Evolutionary conservation across 2,329 filamentous ascomycete species (phyloP).

Genomic region (Calonectria pseudoturangicola): DNA sequence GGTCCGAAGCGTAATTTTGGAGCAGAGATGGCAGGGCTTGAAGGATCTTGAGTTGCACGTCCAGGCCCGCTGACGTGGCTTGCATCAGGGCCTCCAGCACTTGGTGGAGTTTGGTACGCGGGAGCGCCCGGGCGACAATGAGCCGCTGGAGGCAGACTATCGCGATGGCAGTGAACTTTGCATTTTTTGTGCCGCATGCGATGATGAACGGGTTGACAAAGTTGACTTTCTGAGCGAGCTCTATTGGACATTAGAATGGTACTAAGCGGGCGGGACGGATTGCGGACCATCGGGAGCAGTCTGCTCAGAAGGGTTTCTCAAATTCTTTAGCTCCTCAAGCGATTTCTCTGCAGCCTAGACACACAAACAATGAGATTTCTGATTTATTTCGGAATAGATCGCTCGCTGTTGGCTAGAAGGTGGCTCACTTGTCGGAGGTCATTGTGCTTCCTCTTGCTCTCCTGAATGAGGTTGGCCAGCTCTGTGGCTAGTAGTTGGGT

Average conservation of each 20-base stretch:
- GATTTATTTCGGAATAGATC: not conserved
- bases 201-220: slow-evolving; percentile 97
- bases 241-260: slow-evolving; percentile 67
- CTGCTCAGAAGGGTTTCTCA: slow-evolving; percentile 60
- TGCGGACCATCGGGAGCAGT: slow-evolving; percentile 61
- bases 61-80: slow-evolving; percentile 85
- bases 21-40: slow-evolving; percentile 92
- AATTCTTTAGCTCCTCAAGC: slow-evolving; percentile 86
- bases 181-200: slow-evolving; percentile 92
- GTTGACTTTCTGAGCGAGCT: slow-evolving; percentile 85
- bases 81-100: slow-evolving; percentile 92
- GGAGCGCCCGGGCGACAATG: slow-evolving; percentile 87
- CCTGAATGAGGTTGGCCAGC: slow-evolving; percentile 92
- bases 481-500: slow-evolving; percentile 92
- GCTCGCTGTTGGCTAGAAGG: not conserved
- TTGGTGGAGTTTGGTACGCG: slow-evolving; percentile 86
- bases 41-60: slow-evolving; percentile 96
- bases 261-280: slow-evolving; percentile 37
- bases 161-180: slow-evolving; percentile 91
- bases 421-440: slow-evolving; percentile 86
- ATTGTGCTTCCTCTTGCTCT: slow-evolving; percentile 95
- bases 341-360: slow-evolving; percentile 92
- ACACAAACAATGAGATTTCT: slow-evolving; percentile 28
- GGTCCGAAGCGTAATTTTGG: slow-evolving; percentile 89
- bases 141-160: slow-evolving; percentile 93